Conservation (phyloP, 2,329 filamentous ascomycete genomes). For the Xylaria sp. region DNA sequence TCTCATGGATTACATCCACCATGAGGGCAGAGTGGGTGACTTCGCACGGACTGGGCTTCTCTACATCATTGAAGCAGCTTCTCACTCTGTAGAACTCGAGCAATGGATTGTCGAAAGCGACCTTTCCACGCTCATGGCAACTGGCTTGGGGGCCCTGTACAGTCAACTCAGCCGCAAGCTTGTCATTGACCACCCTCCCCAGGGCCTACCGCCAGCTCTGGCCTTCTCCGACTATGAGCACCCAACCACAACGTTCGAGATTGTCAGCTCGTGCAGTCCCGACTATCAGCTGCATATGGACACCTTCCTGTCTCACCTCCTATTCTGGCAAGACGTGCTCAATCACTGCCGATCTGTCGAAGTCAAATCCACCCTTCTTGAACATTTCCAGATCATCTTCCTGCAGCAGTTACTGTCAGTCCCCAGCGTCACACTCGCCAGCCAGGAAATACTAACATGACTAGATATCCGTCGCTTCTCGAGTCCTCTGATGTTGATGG, state of each 20-base stretch:
- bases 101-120: constrained; percentile 98
- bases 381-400: constrained; percentile 98
- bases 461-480: constrained; percentile 89
- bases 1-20: constrained; percentile 94
- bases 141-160: constrained; percentile 83
- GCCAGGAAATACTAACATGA: constrained; percentile 29
- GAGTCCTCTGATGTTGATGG: constrained; percentile 98
- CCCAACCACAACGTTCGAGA: constrained; percentile 73
- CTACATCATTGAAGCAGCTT: constrained; percentile 95
- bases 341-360: constrained; percentile 94
- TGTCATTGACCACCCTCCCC: constrained; percentile 79
- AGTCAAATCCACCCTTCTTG: constrained; percentile 90
- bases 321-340: constrained; percentile 98
- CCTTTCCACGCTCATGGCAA: constrained; percentile 96
- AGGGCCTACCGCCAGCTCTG: constrained; percentile 83
- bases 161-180: constrained; percentile 79
- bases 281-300: constrained; percentile 88
- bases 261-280: constrained; percentile 77
- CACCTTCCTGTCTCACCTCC: constrained; percentile 91
- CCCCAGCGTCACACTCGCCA: not conserved
- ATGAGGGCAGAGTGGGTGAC: constrained; percentile 93
- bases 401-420: constrained; percentile 89
- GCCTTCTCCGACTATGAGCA: constrained; percentile 90
- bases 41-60: constrained; percentile 94
- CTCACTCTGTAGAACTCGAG: constrained; percentile 82